Percentiles rank a stretch among this genome's conserved stretches.
Conservation (phyloP, 1,139 yeast species). For the Suhomyces bribrorum region DNA sequence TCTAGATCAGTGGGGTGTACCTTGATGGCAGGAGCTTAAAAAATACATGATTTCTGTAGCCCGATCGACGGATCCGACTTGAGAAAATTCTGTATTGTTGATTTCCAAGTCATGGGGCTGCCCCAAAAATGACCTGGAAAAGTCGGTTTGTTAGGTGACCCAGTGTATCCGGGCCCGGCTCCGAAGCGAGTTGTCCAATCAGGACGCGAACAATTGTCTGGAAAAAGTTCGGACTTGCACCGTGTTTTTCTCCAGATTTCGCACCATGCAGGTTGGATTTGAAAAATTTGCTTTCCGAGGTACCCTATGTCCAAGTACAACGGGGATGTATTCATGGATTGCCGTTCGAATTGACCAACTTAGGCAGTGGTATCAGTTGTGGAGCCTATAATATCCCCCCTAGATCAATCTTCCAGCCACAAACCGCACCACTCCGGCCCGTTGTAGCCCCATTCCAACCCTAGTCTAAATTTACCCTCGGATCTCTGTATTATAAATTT, state of each 20-base stretch:
- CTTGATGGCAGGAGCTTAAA: too few species aligned
- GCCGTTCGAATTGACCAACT: too few species aligned
- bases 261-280: conserved; percentile 11
- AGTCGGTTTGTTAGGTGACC: background rate
- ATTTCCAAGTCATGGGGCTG: background rate
- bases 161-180: conserved; percentile 8
- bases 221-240: conserved; percentile 14
- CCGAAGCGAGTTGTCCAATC: conserved; percentile 11
- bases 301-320: background rate
- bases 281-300: conserved; percentile 12
- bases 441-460: background rate
- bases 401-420: too few species aligned
- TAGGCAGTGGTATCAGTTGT: too few species aligned
- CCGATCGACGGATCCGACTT: too few species aligned
- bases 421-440: too few species aligned
- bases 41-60: too few species aligned
- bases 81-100: too few species aligned
- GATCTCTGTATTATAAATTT: conserved; percentile 21
- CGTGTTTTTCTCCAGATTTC: conserved; percentile 16
- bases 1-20: too few species aligned
- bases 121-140: background rate
- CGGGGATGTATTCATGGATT: too few species aligned
- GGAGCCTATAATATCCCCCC: too few species aligned
- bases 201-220: conserved; percentile 10
- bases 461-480: conserved; percentile 5